Conservation (phyloP, 208 protist genomes). For the Phytomonas serpens region DNA sequence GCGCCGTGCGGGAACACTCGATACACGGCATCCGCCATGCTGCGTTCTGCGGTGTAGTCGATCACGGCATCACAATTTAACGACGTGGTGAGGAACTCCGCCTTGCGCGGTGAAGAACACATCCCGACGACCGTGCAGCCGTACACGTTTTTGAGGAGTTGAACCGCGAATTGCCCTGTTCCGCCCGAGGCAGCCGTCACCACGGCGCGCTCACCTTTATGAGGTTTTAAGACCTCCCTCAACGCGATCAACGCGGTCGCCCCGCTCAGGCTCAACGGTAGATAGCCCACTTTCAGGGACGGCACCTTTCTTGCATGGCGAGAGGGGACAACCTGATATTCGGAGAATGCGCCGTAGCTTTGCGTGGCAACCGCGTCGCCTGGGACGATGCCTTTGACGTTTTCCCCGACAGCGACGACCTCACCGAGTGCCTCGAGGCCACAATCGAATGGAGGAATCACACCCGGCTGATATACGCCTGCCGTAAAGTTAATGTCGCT, state of each 20-base stretch:
- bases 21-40: constrained; percentile 22
- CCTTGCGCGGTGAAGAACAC: constrained; percentile 77
- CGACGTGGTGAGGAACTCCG: constrained; percentile 37
- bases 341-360: constrained; percentile 66
- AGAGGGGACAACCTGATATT: constrained; percentile 59
- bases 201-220: constrained; percentile 63
- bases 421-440: constrained; percentile 82
- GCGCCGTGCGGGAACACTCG: constrained; percentile 53
- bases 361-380: constrained; percentile 67
- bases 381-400: constrained; percentile 30
- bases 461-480: constrained; percentile 68
- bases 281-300: constrained; percentile 30
- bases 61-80: constrained; percentile 77
- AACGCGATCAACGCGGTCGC: constrained; percentile 84
- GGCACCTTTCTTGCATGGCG: constrained; percentile 48
- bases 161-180: constrained; percentile 85
- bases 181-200: constrained; percentile 87
- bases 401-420: constrained; percentile 43
- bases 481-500: constrained; percentile 88
- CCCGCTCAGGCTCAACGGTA: constrained; percentile 77
- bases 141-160: constrained; percentile 81
- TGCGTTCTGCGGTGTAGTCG: constrained; percentile 36
- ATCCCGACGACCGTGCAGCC: constrained; percentile 79
- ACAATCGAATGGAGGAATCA: constrained; percentile 71
- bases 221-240: constrained; percentile 53